These are phyloP conservation scores for Lenwebbia sp. DNA, from an alignment of 345 rosid species.

Conservation along the genomic window DNA sequence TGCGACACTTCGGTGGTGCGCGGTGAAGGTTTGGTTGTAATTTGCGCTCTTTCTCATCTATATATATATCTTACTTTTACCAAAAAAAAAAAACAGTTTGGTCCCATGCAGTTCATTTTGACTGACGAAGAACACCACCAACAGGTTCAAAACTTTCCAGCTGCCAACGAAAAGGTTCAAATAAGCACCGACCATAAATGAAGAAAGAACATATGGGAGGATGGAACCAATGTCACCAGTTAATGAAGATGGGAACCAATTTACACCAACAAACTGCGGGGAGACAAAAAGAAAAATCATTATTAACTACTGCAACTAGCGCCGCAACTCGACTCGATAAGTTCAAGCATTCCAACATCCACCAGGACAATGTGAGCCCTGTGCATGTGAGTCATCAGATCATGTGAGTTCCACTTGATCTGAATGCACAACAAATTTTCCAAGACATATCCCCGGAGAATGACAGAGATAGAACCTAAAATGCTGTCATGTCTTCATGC, in stretches of 20 bases:
- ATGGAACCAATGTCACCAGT: background rate
- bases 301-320: background rate
- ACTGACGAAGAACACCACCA: constrained; percentile 94
- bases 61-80: too few relatives aligned
- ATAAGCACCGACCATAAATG: background rate
- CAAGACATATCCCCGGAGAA: background rate
- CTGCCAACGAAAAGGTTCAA: constrained; percentile 35
- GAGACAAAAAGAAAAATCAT: background rate
- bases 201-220: background rate
- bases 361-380: background rate
- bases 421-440: background rate
- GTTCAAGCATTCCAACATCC: background rate
- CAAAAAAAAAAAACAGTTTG: too few relatives aligned
- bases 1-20: too few relatives aligned
- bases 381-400: background rate
- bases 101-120: constrained; percentile 99
- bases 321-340: background rate
- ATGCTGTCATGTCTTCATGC: background rate
- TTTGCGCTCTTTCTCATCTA: too few relatives aligned
- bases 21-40: too few relatives aligned
- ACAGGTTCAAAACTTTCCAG: constrained; percentile 98
- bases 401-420: background rate
- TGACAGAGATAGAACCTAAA: background rate
- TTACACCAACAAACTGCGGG: background rate
- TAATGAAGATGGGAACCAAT: background rate